A percentile compares a stretch with the other conserved stretches of the same genome.
phyloP scores from a whole-genome alignment of 2,329 filamentous ascomycete species.

The Paramyrothecium roridum region DNA sequence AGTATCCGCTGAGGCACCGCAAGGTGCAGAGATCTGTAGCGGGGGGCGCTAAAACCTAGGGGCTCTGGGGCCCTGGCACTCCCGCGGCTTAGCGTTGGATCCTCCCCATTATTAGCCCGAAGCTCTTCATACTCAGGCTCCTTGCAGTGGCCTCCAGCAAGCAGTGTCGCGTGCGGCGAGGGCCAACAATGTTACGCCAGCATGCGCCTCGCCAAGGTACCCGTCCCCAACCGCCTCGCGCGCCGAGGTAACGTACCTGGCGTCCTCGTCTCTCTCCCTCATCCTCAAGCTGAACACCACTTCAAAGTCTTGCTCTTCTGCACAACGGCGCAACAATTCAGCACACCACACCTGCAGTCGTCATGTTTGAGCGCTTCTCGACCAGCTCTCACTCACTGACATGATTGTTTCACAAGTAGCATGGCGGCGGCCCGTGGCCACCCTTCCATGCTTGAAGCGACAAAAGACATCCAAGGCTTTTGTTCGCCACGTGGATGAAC shows the following conservation, averaged over 20 bases:
- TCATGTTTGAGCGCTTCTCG: no score
- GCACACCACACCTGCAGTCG: no score
- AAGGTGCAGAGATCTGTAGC: not conserved
- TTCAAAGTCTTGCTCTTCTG: no score
- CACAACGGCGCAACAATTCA: no score
- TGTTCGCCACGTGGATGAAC: conserved; percentile 5
- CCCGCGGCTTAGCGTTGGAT: conserved; percentile 10
- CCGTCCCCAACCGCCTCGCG: no score
- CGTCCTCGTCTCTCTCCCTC: no score
- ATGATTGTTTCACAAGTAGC: not conserved
- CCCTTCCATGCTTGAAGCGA: not conserved
- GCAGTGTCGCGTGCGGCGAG: conserved; percentile 11
- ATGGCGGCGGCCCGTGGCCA: not conserved
- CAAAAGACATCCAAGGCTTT: no score
- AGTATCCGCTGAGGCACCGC: no score
- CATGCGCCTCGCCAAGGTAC: no score
- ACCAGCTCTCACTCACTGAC: not conserved
- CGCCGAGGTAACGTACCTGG: no score
- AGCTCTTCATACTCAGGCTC: not conserved
- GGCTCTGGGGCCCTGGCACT: conserved; percentile 5
- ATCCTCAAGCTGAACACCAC: no score
- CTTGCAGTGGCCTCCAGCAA: not conserved
- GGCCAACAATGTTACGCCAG: not conserved
- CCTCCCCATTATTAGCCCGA: conserved; percentile 1
- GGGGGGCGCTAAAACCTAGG: conserved; percentile 10